Evolutionary conservation across 495 filamentous ascomycete genomes (phyloP), one percentile per base, ranked within the genome.

Genomic region (Penicillium mononematosum): DNA sequence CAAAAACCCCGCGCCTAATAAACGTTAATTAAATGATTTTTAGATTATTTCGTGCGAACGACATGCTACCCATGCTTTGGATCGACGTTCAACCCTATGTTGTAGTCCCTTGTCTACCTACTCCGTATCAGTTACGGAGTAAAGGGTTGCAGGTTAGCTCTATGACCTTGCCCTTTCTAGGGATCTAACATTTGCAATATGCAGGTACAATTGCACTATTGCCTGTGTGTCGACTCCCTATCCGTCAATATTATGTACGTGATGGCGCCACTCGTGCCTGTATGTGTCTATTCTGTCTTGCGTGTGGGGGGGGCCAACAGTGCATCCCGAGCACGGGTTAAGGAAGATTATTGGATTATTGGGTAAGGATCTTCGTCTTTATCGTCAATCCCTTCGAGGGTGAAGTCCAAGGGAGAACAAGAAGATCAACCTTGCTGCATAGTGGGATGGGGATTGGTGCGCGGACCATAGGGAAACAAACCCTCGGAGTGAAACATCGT

Each of bases 261-360:
- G 44, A 27, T 47, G 8, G 47, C 39, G 39, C 20, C 42, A 47
- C 53, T 55, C 53, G 53, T 55, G 53, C 34, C 53, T 42, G 48
- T 50, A 12, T 32, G 17, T 50, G 48, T 50, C 7, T 54, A 41
- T 36, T 29, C 39, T 54, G 29, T 54, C 12, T 52, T 31, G 46
- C 14, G 22, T 16, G n/a, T 44, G 50, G 34, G 51, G 41, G 41
- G 24, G 46, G 43, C 9, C 4, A 34, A 9, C 16, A n/a, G n/a
- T 55, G 52, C 52, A 55, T 46, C 20, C 14, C 24, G 42, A 29
- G 52, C 52, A 55, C 43, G 53, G 43, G 53, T 45, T 43, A 20
- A 46, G 31, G 45, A 17, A 9, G 16, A 51, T 41, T 41, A 51
- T 51, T 36, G 32, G 20, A 31, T 44, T 41, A 53, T 53, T 29